Base-by-base conservation (phyloP, 169 alveolate genomes). In the Neospora caninum region DNA sequence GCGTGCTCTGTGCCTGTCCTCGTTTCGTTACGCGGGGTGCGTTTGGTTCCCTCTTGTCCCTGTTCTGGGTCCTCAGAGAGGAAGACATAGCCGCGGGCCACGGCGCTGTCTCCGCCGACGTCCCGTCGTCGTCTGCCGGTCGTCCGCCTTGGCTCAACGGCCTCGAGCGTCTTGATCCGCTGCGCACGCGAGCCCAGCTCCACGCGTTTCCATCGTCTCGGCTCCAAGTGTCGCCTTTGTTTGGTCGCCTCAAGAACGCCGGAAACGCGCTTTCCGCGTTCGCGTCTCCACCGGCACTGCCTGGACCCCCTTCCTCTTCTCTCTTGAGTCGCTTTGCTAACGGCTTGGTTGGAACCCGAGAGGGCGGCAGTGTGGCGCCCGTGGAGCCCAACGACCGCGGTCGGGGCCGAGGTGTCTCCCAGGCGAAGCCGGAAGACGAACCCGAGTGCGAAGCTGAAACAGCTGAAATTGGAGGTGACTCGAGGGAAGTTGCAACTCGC, bases 371-470 rank as follows among this genome's bases (percentile, higher is more conserved):
- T 16, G 73, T 22, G 31, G 73, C 7, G n/a, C 7, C 73, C 34
- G 73, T 64, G n/a, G 73, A 64, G 73, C 34, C 73, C 73, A 64
- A 27, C 73, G 73, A 64, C 73, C 73, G 73, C 31, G 73, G 73
- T 22, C 73, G 73, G 73, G 1, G n/a, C 73, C 31, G 73, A 9
- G n/a, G 34, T 64, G n/a, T 64, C 73, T 64, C 73, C 73, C 31
- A 27, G 73, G 73, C 73, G 73, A 64, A 27, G 73, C n/a, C 4
- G 73, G 73, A 22, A 64, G 73, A 27, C 73, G 73, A 22, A 10
- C 73, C 31, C 31, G 73, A 64, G 34, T 22, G 73, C 73, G 73
- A 64, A 16, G 73, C 31, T 1, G 73, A 64, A 6, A 64, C 31
- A 29, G 73, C 73, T 27, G 73, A 27, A 7, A 53, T 18, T 18